These are phyloP conservation scores for Epichloe coenophiala DNA, from an alignment of 2,329 filamentous ascomycete genomes.

Conservation along the genomic window DNA sequence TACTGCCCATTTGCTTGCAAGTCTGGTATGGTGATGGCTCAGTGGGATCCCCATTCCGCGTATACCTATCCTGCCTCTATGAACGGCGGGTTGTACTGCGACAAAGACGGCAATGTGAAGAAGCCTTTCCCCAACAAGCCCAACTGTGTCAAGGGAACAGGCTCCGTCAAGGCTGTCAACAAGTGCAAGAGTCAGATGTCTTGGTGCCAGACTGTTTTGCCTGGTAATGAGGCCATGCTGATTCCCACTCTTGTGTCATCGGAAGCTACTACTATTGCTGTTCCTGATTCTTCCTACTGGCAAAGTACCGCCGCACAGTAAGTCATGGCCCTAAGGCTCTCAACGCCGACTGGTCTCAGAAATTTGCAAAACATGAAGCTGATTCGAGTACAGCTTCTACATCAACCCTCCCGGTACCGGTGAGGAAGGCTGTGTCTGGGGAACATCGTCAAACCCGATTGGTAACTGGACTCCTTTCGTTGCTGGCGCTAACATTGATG, in stretches of 20 bases:
- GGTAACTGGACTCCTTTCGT: slow-evolving; percentile 73
- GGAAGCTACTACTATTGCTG: slow-evolving; percentile 46
- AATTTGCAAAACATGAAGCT: slow-evolving; percentile 4
- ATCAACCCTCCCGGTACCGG: slow-evolving; percentile 61
- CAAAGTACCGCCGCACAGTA: slow-evolving; percentile 60
- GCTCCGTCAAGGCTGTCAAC: slow-evolving; percentile 52
- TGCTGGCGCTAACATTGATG: slow-evolving; percentile 58
- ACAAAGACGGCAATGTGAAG: slow-evolving; percentile 47
- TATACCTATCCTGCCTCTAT: slow-evolving; percentile 61
- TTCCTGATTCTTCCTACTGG: slow-evolving; percentile 61
- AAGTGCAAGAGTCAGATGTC: slow-evolving; percentile 48
- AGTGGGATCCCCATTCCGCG: slow-evolving; percentile 60
- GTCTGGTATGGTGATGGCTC: slow-evolving; percentile 60
- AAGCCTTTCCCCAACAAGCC: slow-evolving; percentile 56
- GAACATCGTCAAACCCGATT: slow-evolving; percentile 43
- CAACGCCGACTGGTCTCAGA: no score
- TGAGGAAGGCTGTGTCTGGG: slow-evolving; percentile 58
- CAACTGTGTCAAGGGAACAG: slow-evolving; percentile 58
- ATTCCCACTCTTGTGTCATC: slow-evolving; percentile 57
- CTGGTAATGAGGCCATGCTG: slow-evolving; percentile 70
- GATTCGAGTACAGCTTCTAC: slow-evolving; percentile 48
- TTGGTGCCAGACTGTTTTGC: slow-evolving; percentile 68
- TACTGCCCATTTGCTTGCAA: slow-evolving; percentile 72
- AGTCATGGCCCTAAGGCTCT: slow-evolving; percentile 18
- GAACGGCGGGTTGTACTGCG: slow-evolving; percentile 64